These are phyloP conservation scores for Metschnikowia anglica DNA, from an alignment of 805 yeast genomes.

Conservation along the genomic window DNA sequence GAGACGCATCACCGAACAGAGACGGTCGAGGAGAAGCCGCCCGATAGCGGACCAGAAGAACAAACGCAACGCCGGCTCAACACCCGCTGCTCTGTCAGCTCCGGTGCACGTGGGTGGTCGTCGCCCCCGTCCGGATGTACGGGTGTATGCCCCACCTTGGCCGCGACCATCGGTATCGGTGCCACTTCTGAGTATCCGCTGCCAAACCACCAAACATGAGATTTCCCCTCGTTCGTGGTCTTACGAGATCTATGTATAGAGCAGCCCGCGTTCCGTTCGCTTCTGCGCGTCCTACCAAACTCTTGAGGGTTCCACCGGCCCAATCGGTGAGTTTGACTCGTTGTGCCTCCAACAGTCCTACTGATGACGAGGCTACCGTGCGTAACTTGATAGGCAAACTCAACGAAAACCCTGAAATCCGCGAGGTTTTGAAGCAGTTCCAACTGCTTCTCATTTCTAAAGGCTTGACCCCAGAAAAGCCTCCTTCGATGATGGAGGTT, in stretches of 20 bases:
- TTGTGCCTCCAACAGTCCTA: constrained; percentile 13
- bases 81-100: too few species aligned
- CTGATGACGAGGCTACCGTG: constrained; percentile 16
- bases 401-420: constrained; percentile 32
- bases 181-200: background rate
- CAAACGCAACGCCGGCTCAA: too few species aligned
- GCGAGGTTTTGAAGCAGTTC: constrained; percentile 29
- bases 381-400: constrained; percentile 21
- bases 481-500: constrained; percentile 37
- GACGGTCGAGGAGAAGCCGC: too few species aligned
- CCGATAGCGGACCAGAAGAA: too few species aligned
- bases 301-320: constrained; percentile 1
- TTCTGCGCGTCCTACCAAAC: background rate
- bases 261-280: background rate
- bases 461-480: constrained; percentile 33
- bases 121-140: constrained; percentile 4
- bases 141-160: background rate
- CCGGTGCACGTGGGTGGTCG: too few species aligned
- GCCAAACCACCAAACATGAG: constrained; percentile 4
- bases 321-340: constrained; percentile 5
- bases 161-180: background rate
- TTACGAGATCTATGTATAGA: constrained; percentile 5
- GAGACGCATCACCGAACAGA: too few species aligned
- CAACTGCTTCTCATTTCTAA: constrained; percentile 31
- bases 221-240: constrained; percentile 7